phyloP scores from a whole-genome alignment of 768 basidiomycete genomes.

The Suillus plorans region DNA sequence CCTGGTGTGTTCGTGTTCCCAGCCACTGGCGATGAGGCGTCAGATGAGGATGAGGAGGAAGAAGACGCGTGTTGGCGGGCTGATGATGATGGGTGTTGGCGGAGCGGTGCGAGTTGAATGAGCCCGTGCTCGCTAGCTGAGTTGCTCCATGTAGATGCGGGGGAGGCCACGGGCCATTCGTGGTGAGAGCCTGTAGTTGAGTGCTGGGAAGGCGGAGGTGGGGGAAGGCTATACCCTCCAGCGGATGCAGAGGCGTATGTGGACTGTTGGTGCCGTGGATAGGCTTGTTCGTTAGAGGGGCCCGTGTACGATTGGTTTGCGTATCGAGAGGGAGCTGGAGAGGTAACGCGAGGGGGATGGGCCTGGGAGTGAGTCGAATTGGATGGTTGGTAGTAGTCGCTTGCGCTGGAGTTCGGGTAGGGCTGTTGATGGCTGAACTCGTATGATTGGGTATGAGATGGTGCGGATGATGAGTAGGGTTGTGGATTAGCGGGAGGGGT shows the following conservation, averaged over 20 bases:
- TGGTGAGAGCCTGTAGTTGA: conserved; percentile 10
- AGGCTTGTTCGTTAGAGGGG: background rate
- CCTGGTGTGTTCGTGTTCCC: background rate
- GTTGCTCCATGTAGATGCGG: background rate
- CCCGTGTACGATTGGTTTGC: background rate
- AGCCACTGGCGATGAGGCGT: conserved; percentile 21
- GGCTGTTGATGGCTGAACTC: conserved; percentile 7
- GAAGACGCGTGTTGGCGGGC: conserved; percentile 15
- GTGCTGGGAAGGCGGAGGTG: conserved; percentile 14
- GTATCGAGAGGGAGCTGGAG: background rate
- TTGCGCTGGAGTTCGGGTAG: background rate
- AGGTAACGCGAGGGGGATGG: background rate
- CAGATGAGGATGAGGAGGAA: conserved; percentile 29
- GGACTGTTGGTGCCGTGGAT: background rate
- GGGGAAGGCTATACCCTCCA: conserved; percentile 6
- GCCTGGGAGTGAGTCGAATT: background rate
- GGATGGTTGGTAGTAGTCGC: conserved; percentile 5
- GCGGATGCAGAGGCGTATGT: background rate
- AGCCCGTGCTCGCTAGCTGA: conserved; percentile 26
- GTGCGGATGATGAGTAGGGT: conserved; percentile 4
- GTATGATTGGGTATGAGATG: conserved; percentile 2
- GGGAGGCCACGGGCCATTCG: conserved; percentile 7
- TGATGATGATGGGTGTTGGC: conserved; percentile 17
- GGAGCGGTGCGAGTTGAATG: conserved; percentile 36
- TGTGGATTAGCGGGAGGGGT: background rate